Conservation (phyloP, 371 early-diverging fungal species). For the Phascolomyces articulosus region DNA sequence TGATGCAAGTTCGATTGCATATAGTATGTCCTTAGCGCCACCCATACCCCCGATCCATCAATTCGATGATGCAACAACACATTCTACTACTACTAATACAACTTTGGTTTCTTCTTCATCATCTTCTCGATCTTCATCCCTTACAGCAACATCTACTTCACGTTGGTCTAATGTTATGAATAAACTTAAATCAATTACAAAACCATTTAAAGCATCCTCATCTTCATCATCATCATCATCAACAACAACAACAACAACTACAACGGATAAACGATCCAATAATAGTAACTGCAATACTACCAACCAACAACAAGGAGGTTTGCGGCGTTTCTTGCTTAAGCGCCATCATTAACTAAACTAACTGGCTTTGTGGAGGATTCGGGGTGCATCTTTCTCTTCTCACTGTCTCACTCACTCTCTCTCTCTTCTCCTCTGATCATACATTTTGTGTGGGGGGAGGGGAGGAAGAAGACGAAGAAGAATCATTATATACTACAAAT, state of each 20-base stretch:
- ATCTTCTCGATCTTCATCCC: not conserved
- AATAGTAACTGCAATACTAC: not conserved
- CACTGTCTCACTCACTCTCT: too few species aligned
- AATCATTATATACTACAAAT: too few species aligned
- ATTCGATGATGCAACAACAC: not conserved
- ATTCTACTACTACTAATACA: not conserved
- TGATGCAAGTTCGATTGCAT: slow-evolving; percentile 4
- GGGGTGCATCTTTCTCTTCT: too few species aligned
- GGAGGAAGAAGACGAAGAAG: too few species aligned
- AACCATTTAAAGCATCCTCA: not conserved
- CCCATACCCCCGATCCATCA: not conserved
- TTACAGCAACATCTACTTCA: not conserved
- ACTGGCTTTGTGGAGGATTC: not conserved
- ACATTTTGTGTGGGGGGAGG: too few species aligned
- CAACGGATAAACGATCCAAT: not conserved
- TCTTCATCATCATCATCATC: too few species aligned
- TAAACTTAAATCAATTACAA: slow-evolving; percentile 1
- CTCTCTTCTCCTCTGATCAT: too few species aligned
- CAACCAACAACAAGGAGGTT: not conserved
- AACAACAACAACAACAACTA: too few species aligned
- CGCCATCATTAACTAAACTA: slow-evolving; percentile 3
- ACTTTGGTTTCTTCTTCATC: slow-evolving; percentile 1
- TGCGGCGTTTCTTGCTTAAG: slow-evolving; percentile 3
- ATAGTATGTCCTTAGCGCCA: not conserved
- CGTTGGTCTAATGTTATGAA: not conserved